A percentile compares a stretch with the other conserved stretches of the same genome.
Conservation (phyloP, 352 stramenopile species). For the Phytophthora syringae region DNA sequence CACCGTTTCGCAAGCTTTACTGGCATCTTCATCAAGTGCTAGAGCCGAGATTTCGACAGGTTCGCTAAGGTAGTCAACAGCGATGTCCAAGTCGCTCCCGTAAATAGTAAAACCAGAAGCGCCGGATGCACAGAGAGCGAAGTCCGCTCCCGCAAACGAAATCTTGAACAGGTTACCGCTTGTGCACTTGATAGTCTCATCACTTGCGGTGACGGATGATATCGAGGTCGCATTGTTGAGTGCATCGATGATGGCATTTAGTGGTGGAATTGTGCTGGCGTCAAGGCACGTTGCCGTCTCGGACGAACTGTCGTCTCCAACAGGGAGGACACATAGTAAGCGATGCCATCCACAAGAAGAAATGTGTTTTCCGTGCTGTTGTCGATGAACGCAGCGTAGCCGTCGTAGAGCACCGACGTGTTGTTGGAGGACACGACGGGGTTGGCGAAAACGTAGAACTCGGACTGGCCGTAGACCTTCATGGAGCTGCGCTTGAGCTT, state of each 20-base stretch:
- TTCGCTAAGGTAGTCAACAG: slow-evolving; percentile 14
- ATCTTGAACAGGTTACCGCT: slow-evolving; percentile 25
- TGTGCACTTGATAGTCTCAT: slow-evolving; percentile 22
- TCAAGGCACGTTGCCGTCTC: slow-evolving; percentile 16
- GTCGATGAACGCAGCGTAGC: slow-evolving; percentile 25
- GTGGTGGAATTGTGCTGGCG: slow-evolving; percentile 9
- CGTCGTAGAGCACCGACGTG: slow-evolving; percentile 40
- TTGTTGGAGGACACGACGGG: slow-evolving; percentile 28
- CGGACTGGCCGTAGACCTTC: slow-evolving; percentile 31
- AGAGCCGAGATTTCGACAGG: slow-evolving; percentile 14
- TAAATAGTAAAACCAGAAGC: slow-evolving; percentile 11
- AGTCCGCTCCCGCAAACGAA: slow-evolving; percentile 19
- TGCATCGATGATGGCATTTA: slow-evolving; percentile 23
- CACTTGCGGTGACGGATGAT: slow-evolving; percentile 18
- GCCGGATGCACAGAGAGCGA: slow-evolving; percentile 20
- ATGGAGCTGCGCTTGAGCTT: slow-evolving; percentile 40
- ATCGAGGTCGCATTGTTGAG: slow-evolving; percentile 18
- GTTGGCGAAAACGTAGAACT: slow-evolving; percentile 46
- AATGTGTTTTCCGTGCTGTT: slow-evolving; percentile 26
- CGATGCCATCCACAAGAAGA: slow-evolving; percentile 32
- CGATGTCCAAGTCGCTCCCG: slow-evolving; percentile 27
- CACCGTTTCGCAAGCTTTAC: slow-evolving; percentile 18
- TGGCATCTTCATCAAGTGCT: not conserved
- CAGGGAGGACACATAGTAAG: slow-evolving; percentile 32
- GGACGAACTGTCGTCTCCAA: slow-evolving; percentile 3